Percentiles rank a stretch among this genome's conserved stretches.
Evolutionary conservation across 768 basidiomycete species (phyloP).

Genomic region (Artomyces pyxidatus): DNA sequence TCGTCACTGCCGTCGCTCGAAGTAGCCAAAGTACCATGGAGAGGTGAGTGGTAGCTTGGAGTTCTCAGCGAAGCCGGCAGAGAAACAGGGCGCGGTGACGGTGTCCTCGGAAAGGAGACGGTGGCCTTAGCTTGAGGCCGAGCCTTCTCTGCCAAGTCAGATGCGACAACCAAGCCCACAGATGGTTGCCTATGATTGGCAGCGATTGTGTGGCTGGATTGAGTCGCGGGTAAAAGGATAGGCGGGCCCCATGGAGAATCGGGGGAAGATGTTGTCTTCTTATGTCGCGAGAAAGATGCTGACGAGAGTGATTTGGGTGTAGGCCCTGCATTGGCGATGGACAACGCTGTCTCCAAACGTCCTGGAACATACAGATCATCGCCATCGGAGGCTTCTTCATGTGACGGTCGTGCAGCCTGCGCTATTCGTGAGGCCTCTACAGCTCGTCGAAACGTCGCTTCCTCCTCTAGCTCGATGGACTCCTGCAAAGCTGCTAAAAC

Average conservation of each 20-base stretch:
- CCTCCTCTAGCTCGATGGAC: conserved; percentile 41
- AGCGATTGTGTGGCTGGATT: no score
- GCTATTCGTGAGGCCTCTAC: conserved; percentile 22
- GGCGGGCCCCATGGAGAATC: conserved; percentile 17
- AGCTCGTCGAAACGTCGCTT: conserved; percentile 20
- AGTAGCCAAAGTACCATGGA: neutral
- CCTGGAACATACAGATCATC: conserved; percentile 45
- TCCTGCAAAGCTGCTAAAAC: conserved; percentile 55
- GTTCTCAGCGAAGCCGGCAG: neutral
- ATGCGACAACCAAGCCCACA: no score
- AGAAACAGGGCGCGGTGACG: no score
- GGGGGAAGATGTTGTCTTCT: conserved; percentile 2
- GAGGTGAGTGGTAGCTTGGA: no score
- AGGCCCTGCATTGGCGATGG: conserved; percentile 54
- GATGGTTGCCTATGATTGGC: no score
- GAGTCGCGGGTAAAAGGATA: no score
- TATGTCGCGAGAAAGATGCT: no score
- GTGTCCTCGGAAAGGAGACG: no score
- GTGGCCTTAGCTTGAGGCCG: no score
- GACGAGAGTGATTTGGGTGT: conserved; percentile 18
- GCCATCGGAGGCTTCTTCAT: conserved; percentile 23
- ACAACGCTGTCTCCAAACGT: conserved; percentile 57
- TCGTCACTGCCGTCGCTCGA: conserved; percentile 11
- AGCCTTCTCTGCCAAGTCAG: no score
- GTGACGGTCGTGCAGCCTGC: neutral